Evolutionary conservation across 352 stramenopile genomes (phyloP).

Genomic region (Phytophthora kernoviae): DNA sequence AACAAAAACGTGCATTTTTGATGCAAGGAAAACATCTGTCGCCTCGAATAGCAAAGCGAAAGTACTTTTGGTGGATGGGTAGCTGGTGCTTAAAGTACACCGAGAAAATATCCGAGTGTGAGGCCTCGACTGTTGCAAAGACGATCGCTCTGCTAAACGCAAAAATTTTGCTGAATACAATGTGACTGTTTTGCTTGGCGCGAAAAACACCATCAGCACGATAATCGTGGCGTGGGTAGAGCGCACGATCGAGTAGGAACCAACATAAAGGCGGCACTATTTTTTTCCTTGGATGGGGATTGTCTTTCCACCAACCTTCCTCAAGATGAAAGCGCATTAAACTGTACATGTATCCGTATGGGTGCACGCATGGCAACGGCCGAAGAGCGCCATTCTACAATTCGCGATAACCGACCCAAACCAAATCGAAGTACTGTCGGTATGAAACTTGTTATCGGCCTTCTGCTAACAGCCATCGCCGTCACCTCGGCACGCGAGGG

Average conservation of each 20-base stretch:
- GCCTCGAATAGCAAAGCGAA: too few species aligned
- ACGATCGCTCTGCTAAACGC: too few species aligned
- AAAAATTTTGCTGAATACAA: too few species aligned
- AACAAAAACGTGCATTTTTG: too few species aligned
- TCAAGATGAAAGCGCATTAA: not conserved
- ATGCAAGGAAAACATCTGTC: too few species aligned
- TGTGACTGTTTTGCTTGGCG: too few species aligned
- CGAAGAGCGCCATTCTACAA: not conserved
- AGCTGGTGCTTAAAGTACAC: too few species aligned
- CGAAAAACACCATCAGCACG: not conserved
- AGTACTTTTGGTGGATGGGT: too few species aligned
- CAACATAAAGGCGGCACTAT: not conserved
- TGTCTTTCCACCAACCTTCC: not conserved
- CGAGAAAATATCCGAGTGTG: too few species aligned
- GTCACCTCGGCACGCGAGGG: constrained; percentile 11
- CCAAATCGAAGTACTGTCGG: not conserved
- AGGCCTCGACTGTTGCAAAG: too few species aligned
- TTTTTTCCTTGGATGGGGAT: not conserved
- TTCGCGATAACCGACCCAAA: not conserved
- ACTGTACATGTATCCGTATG: not conserved
- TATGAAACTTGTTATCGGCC: constrained; percentile 23
- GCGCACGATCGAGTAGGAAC: too few species aligned
- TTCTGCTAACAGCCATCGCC: constrained; percentile 21
- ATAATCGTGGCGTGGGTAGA: not conserved
- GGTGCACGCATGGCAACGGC: too few species aligned